These are phyloP conservation scores for Conringia planisiliqua DNA, from an alignment of 345 rosid genomes.

Conservation along the genomic window DNA sequence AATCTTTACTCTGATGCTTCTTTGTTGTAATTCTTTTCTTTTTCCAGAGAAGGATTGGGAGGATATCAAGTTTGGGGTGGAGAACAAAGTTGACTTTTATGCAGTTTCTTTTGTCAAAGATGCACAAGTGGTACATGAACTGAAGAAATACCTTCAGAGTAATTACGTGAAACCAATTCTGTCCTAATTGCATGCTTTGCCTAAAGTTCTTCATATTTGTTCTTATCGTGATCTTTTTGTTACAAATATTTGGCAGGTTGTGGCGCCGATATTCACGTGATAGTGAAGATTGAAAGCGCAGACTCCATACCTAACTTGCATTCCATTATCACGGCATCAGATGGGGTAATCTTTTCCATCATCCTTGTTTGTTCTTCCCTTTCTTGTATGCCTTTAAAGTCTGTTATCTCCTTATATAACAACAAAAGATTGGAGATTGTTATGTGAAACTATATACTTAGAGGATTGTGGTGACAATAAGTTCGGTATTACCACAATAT, in stretches of 20 bases:
- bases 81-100: slow-evolving; percentile 90
- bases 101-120: slow-evolving; percentile 99
- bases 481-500: neutral
- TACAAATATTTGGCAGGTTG: slow-evolving; percentile 39
- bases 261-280: slow-evolving; percentile 86
- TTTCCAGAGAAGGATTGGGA: slow-evolving; percentile 99
- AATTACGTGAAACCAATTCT: neutral
- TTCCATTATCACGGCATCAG: slow-evolving; percentile 97
- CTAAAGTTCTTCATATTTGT: neutral
- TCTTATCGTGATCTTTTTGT: neutral
- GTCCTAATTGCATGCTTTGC: slow-evolving; percentile 2
- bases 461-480: neutral
- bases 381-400: neutral
- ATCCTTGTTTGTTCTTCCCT: neutral
- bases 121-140: slow-evolving; percentile 97
- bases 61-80: slow-evolving; percentile 97
- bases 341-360: slow-evolving; percentile 62
- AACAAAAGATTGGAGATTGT: neutral
- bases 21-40: slow-evolving; percentile 15
- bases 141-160: slow-evolving; percentile 89
- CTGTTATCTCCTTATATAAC: neutral
- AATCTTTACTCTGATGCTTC: no score
- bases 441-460: neutral
- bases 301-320: slow-evolving; percentile 93
- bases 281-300: slow-evolving; percentile 92